These are phyloP conservation scores for Calonectria fujianensis DNA, from an alignment of 2,329 filamentous ascomycete species.

Conservation along the genomic window DNA sequence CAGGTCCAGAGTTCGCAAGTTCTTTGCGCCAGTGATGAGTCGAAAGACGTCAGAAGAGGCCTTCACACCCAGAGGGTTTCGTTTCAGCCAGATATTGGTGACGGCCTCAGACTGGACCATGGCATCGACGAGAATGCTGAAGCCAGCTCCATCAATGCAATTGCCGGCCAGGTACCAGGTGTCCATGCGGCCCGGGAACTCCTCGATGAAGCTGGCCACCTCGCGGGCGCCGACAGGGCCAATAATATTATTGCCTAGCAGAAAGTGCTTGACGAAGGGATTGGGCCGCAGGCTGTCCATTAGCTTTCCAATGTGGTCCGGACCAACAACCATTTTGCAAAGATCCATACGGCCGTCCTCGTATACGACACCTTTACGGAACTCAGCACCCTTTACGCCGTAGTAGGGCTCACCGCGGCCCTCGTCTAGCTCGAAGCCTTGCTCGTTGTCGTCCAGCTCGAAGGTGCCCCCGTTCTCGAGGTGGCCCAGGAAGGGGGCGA, in stretches of 20 bases:
- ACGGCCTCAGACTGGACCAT: conserved; percentile 65
- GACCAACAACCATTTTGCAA: conserved; percentile 74
- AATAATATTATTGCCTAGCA: conserved; percentile 74
- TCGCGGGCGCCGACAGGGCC: conserved; percentile 67
- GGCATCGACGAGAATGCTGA: conserved; percentile 65
- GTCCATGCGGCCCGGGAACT: conserved; percentile 68
- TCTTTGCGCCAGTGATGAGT: conserved; percentile 64
- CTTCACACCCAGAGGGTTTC: conserved; percentile 68
- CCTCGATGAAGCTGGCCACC: conserved; percentile 67
- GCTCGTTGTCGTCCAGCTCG: conserved; percentile 48
- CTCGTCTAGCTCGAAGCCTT: conserved; percentile 57
- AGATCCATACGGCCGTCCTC: conserved; percentile 72
- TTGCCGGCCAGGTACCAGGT: conserved; percentile 75
- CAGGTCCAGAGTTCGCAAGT: conserved; percentile 70
- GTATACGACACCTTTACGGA: conserved; percentile 65
- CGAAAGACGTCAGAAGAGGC: conserved; percentile 64
- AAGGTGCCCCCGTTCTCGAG: conserved; percentile 58
- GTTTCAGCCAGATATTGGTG: conserved; percentile 73
- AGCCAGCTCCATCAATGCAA: conserved; percentile 67
- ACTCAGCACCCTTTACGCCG: conserved; percentile 60
- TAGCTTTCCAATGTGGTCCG: conserved; percentile 68
- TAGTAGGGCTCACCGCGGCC: conserved; percentile 62
- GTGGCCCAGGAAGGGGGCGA: conserved; percentile 60
- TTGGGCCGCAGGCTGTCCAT: conserved; percentile 70
- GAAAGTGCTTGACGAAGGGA: conserved; percentile 69